Evolutionary conservation across 2,329 filamentous ascomycete species (phyloP), one percentile per base, ranked within the genome.

Genomic region (Domatiomyces globalis): DNA sequence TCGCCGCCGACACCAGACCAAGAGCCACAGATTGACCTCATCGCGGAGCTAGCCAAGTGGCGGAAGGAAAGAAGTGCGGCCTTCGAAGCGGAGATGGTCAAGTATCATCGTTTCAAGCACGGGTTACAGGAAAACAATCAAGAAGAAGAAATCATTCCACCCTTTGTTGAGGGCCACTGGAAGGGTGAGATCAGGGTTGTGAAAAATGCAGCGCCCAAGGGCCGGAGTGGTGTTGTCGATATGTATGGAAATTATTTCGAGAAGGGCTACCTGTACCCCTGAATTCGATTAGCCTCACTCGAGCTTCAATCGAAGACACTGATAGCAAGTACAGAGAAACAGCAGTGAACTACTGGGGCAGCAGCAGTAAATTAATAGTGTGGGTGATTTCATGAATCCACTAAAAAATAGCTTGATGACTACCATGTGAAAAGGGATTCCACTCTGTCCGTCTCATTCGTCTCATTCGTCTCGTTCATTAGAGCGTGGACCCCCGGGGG

Each of bases 91-190:
- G 57, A 58, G 49, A 46, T 58, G 48, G 49, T 48, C 8, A 52
- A 53, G 17, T 51, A 52, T 12, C 49, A 49, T 18, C 48, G 43
- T 45, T 49, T 36, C 42, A 51, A 54, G 18, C 22, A 43, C 18
- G 45, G 43, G 2, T 22, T 46, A 22, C 22, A 17, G 20, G 8
- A 25, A n/a, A 19, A 7, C 22, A 29, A 47, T 29, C 20, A 45
- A n/a, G 18, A 15, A 10, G 45, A 51, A 19, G 45, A 45, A 9
- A 54, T 63, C 6, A 59, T 69, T 48, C 60, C 65, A 2, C 61
- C 64, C n/a, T 68, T 66, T 55, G 70, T 79, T 0, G 74, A 78
- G 51, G 78, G 78, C 0, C 71, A 77, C 56, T 82, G 79, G 79
- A 71, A 74, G 27, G 79, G 79, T 5, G 69, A 77, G 33, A 71